phyloP scores from a whole-genome alignment of 176 grass and related monocot genomes.

The Avena atlantica region DNA sequence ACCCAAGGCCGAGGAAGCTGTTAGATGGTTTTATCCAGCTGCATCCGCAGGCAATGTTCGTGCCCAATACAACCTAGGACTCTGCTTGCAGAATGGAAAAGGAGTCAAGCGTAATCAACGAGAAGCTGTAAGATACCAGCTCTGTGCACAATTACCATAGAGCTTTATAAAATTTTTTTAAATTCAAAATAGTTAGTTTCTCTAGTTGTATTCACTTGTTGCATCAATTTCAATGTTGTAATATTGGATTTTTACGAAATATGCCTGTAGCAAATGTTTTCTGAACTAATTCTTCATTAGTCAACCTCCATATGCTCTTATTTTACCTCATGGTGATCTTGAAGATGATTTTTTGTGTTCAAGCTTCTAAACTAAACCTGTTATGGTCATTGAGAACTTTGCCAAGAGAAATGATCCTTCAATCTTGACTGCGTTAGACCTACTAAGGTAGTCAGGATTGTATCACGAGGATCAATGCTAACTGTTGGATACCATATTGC shows the following conservation, averaged over 20 bases:
- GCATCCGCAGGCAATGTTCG: conserved; percentile 59
- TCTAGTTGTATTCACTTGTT: conserved; percentile 9
- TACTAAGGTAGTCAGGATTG: conserved; percentile 4
- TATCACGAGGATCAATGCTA: conserved; percentile 14
- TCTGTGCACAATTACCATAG: background rate
- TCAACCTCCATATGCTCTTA: background rate
- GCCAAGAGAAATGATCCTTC: conserved; percentile 1
- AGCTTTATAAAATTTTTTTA: background rate
- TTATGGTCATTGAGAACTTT: background rate
- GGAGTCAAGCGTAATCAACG: conserved; percentile 56
- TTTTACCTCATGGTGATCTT: background rate
- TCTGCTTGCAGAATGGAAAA: conserved; percentile 72
- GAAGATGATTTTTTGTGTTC: background rate
- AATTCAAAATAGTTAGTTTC: conserved; percentile 7
- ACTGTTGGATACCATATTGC: conserved; percentile 12
- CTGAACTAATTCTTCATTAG: background rate
- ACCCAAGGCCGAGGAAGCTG: conserved; percentile 57
- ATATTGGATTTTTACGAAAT: background rate
- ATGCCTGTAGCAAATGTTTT: background rate
- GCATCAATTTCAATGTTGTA: background rate
- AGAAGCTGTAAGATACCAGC: conserved; percentile 70
- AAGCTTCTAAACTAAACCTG: background rate
- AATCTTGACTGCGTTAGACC: background rate
- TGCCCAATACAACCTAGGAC: conserved; percentile 76
- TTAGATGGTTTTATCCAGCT: conserved; percentile 74